Evolutionary conservation across 2,329 filamentous ascomycete species (phyloP), one percentile per base, ranked within the genome.

Genomic region (Karstenula rhodostoma): DNA sequence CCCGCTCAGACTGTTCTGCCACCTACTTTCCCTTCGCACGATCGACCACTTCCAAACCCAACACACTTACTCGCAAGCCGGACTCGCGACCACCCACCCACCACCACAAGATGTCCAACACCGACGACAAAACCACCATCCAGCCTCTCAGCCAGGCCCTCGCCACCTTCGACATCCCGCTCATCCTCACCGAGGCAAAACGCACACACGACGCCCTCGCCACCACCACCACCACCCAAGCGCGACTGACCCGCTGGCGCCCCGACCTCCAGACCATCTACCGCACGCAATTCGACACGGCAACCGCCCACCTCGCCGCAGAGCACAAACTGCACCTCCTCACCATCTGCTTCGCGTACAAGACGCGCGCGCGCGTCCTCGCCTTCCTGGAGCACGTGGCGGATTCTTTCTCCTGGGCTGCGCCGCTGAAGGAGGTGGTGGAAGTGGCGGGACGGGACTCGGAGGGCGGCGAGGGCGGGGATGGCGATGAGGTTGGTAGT

Each of bases 291-390:
- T 66, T 59, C 54, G 40, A 56, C 1, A 27, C 27, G 9, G 61
- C 57, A 13, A 62, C 59, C 13, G 33, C 17, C 10, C n/a, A 29
- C 2, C 55, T 65, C 0, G 25, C 49, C 23, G n/a, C 32, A 13
- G 5, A 3, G 7, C 46, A 58, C 17, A 50, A 51, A 23, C 15
- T 10, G 3, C 33, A 27, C 23, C 35, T 65, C 3, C 23, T 61
- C 43, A 51, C 43, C 13, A 29, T 66, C 13, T 64, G 63, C 55
- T 62, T 66, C 44, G 63, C 63, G 29, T 66, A 62, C 51, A 66
- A 66, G 49, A 62, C 57, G 15, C 44, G 56, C 52, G 55, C 12
- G 19, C 6, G 29, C 9, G 57, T 66, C 1, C 27, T 64, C 17
- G n/a, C 47, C 2, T 62, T 50, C 46, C 37, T 66, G n/a, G 46